phyloP scores from a whole-genome alignment of 2,329 filamentous ascomycete genomes.

The Venturiaceae sp. region DNA sequence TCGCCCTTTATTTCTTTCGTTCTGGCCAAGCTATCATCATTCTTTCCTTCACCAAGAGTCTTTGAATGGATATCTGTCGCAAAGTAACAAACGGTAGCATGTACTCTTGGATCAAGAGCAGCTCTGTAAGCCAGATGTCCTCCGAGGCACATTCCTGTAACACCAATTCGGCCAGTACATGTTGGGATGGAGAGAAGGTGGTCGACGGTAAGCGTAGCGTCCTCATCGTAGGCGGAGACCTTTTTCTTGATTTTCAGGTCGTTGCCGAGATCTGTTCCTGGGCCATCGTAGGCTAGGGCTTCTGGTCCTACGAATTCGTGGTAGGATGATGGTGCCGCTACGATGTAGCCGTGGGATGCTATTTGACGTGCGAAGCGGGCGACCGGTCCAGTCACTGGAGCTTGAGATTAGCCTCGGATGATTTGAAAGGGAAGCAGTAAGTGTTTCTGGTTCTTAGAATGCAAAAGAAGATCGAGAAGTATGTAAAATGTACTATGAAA shows the following conservation, averaged over 20 bases:
- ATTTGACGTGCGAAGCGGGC: constrained; percentile 85
- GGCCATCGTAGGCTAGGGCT: constrained; percentile 73
- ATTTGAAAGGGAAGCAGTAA: constrained; percentile 4
- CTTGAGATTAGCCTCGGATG: constrained; percentile 3
- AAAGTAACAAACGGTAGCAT: constrained; percentile 77
- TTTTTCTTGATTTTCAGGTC: constrained; percentile 80
- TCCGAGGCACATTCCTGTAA: constrained; percentile 87
- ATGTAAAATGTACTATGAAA: too few species aligned
- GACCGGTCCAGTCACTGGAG: constrained; percentile 76
- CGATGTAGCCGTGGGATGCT: constrained; percentile 85
- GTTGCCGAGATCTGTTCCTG: constrained; percentile 82
- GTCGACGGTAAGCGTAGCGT: constrained; percentile 34
- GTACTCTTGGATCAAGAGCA: constrained; percentile 66
- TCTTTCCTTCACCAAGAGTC: constrained; percentile 60
- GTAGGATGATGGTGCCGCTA: constrained; percentile 81
- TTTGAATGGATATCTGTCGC: constrained; percentile 81
- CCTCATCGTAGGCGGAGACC: constrained; percentile 70
- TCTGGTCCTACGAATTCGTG: constrained; percentile 88
- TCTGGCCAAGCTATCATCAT: constrained; percentile 51
- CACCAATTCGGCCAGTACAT: constrained; percentile 67
- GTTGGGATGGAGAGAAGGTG: constrained; percentile 30
- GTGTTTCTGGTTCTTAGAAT: neutral
- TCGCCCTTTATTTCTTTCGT: constrained; percentile 66
- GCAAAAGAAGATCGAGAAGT: neutral
- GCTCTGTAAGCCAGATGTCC: constrained; percentile 73